Base-by-base conservation (phyloP, 202 grass and related monocot genomes). In the Setaria italica region DNA sequence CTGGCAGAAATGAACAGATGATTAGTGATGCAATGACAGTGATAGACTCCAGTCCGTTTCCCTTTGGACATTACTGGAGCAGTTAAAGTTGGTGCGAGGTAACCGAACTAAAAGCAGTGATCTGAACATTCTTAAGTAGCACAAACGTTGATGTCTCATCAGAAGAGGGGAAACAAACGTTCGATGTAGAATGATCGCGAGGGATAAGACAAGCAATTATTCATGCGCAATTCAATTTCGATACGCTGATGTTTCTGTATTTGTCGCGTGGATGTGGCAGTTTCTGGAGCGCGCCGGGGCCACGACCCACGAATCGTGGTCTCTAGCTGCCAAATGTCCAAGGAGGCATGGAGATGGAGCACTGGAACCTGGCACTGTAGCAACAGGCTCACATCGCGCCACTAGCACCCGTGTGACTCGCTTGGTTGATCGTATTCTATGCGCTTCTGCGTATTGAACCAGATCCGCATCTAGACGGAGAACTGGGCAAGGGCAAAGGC, bases 201-300 rank as follows among this genome's bases (percentile, higher is more conserved):
- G 25, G n/a, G 57, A 53, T 35, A 48, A 37, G 70, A 72, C 54
- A 10, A 16, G 25, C 7, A 19, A 14, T 9, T 53, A 17, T 34
- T 0, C 25, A 9, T 14, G 70, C 41, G 12, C 21, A 82, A 35
- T 63, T 34, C 80, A 35, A 72, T 35, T 83, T 62, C 4, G 55
- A 13, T 25, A 73, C 80, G 67, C 67, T 72, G 80, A 11, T 7
- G 53, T 19, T 48, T 67, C 56, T 50, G 25, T 15, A n/a, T 73
- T n/a, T 47, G 56, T 58, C 39, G 21, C 43, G 2, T 74, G 9
- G 46, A 84, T 15, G 59, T 47, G 74, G 45, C 74, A 17, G 73
- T 72, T 71, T 88, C 80, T 19, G 33, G 54, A 70, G 33, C 72
- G 50, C 37, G 56, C 67, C 47, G 16, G 67, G 32, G 15, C n/a